Base-by-base conservation (phyloP, 2,329 filamentous ascomycete genomes). In the Aspergillus aculeatinus region DNA sequence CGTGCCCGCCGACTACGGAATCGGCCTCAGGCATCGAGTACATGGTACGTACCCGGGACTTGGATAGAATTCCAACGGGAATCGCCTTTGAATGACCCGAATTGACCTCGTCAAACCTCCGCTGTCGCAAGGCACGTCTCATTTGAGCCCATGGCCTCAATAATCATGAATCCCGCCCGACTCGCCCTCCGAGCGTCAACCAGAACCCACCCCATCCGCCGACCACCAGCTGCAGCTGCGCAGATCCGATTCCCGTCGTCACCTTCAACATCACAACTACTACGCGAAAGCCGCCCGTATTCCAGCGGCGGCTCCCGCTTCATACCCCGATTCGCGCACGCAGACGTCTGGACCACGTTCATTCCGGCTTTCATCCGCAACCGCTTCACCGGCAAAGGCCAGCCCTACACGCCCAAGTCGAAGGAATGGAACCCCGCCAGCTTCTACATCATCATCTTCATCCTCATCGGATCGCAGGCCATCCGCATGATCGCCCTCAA, bases 381-480 rank as follows among this genome's bases (percentile, higher is more conserved):
- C 55, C 72, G 68, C 49, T 68, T 76, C 68, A 47, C 62, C 9
- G 62, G 70, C 67, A 16, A 68, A 63, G 49, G 58, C 44, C 64
- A 54, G 16, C 42, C 68, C 75, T 78, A 63, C 4, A 25, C 66
- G 3, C 53, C 64, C 35, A 84, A 82, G 65, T 78, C 83, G 16
- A 88, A 85, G 70, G 85, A 87, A 67, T 91, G 89, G 87, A 94
- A 94, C 67, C 90, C 91, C 2, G 89, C 89, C 21, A 92, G 88
- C 0, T 94, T 92, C 70, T 95, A 88, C 74, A 91, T 94, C 67
- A 81, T 88, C 68, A 91, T 94, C 64, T 92, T 92, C 70, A 81
- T 92, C 47, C 83, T 98, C 64, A 94, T 98, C 65, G 96, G 96
- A 4, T 96, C 92, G 63, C 96, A 97, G 82, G 91, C 94, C 14